Evolutionary conservation across 345 rosid species (phyloP).

Genomic region (Melastoma malabathricum): DNA sequence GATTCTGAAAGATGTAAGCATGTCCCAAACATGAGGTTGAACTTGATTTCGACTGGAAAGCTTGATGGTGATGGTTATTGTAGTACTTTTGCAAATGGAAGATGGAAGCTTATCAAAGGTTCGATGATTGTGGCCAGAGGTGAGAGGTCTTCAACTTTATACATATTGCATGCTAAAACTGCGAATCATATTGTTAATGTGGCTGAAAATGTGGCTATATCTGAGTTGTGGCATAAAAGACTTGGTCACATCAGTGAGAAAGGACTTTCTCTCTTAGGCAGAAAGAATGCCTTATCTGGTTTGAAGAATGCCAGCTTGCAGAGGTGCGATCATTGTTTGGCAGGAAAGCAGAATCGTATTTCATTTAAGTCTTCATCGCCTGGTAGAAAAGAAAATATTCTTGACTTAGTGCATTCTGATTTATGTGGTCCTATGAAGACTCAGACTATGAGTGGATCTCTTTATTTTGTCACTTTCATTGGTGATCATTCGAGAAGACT

Average conservation of each 20-base stretch:
- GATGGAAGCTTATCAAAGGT: constrained; percentile 2
- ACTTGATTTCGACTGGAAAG: background rate
- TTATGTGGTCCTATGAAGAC: constrained; percentile 3
- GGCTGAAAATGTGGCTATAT: no score
- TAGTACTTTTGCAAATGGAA: background rate
- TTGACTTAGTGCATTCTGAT: constrained; percentile 3
- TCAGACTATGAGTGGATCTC: background rate
- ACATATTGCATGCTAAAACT: background rate
- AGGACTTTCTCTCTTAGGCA: no score
- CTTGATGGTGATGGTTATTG: background rate
- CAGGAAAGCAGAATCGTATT: background rate
- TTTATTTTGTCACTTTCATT: constrained; percentile 1
- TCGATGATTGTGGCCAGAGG: background rate
- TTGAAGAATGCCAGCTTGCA: background rate
- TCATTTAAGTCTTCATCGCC: background rate
- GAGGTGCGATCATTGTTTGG: background rate
- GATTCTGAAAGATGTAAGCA: no score
- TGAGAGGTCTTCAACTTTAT: fast-evolving
- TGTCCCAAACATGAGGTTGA: background rate
- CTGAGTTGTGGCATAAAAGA: no score
- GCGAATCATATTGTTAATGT: no score
- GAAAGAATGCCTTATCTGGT: no score
- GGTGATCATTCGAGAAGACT: no score
- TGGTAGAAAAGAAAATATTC: background rate
- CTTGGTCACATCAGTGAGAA: no score